Base-by-base conservation (phyloP, 352 stramenopile genomes). In the Pythium brachiatum region DNA sequence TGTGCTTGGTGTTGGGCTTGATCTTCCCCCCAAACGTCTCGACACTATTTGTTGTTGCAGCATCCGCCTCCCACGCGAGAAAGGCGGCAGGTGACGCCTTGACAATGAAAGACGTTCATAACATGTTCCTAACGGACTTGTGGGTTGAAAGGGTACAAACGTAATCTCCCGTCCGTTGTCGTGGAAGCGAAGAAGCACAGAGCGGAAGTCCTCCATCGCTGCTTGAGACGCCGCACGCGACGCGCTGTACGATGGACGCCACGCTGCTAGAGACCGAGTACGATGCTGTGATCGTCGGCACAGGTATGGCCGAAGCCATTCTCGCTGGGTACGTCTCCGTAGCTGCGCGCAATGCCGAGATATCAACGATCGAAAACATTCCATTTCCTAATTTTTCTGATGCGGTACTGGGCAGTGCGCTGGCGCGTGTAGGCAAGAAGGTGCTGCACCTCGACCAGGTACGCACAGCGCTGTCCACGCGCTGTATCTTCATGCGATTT, bases 381-480 rank as follows among this genome's bases (percentile, higher is more conserved):
- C n/a, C n/a, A n/a, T n/a, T n/a, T n/a, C n/a, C n/a, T n/a, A n/a
- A n/a, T n/a, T n/a, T n/a, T n/a, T n/a, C n/a, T n/a, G n/a, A 26
- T 20, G n/a, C n/a, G 2, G 20, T 58, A 34, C 25, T 43, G 52
- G 56, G 2, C 32, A 91, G 81, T 3, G 79, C 81, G 7, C 71
- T 92, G 18, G 79, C 81, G 46, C 79, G 81, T 38, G 75, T 78
- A 5, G 81, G 81, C 52, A 84, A 90, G 62, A 89, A 85, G 62
- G 80, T 91, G 68, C 76, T 92, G 66, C 83, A 92, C 67, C 65
- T 90, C 5, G 83, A 92, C 59, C 78, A 88, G 75, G 80, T 92
- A 69, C 27, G 36, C 20, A 34, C 12, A 2, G 31, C 3, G 23
- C 11, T 46, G 9, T 16, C 21, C 2, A n/a, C 47, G 5, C 7